These are phyloP conservation scores for Leccinum subgranulosum DNA, from an alignment of 768 basidiomycete genomes.

Conservation along the genomic window DNA sequence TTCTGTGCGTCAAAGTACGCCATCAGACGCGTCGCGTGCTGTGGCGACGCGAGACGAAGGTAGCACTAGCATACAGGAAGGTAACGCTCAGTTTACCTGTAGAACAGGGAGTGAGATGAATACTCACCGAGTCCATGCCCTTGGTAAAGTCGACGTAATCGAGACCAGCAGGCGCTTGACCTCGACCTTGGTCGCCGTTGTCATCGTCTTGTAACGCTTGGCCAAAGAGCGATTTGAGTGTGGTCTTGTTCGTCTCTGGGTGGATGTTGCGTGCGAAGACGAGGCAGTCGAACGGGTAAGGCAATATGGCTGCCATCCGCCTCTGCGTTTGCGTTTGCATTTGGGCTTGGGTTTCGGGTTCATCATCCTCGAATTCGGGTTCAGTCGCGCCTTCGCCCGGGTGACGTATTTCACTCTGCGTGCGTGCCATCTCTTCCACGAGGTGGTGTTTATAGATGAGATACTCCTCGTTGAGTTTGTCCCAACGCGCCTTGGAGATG, in stretches of 20 bases:
- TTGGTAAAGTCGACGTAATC: slow-evolving; percentile 83
- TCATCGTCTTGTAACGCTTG: slow-evolving; percentile 33
- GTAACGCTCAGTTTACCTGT: neutral
- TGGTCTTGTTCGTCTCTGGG: slow-evolving; percentile 77
- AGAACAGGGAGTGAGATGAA: neutral
- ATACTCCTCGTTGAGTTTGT: slow-evolving; percentile 64
- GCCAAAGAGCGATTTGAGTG: slow-evolving; percentile 58
- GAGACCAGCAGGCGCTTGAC: slow-evolving; percentile 35
- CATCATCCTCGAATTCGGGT: neutral
- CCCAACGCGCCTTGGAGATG: slow-evolving; percentile 60
- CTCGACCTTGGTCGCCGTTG: neutral
- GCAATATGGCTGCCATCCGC: slow-evolving; percentile 26
- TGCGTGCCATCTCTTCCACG: slow-evolving; percentile 41
- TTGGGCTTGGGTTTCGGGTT: neutral
- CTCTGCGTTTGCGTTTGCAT: neutral
- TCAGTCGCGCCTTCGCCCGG: neutral
- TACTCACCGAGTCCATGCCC: slow-evolving; percentile 62
- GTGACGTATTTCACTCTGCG: slow-evolving; percentile 1
- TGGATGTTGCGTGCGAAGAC: slow-evolving; percentile 71
- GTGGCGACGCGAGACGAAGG: slow-evolving; percentile 58
- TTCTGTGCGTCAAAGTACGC: slow-evolving; percentile 39
- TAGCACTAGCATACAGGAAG: slow-evolving; percentile 52
- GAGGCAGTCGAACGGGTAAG: slow-evolving; percentile 64
- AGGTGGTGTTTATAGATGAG: slow-evolving; percentile 56
- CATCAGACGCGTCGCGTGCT: slow-evolving; percentile 44